A percentile compares a stretch with the other conserved stretches of the same genome.
These are phyloP conservation scores for Mallotus nudiflorus DNA, from an alignment of 345 rosid species.

Conservation along the genomic window DNA sequence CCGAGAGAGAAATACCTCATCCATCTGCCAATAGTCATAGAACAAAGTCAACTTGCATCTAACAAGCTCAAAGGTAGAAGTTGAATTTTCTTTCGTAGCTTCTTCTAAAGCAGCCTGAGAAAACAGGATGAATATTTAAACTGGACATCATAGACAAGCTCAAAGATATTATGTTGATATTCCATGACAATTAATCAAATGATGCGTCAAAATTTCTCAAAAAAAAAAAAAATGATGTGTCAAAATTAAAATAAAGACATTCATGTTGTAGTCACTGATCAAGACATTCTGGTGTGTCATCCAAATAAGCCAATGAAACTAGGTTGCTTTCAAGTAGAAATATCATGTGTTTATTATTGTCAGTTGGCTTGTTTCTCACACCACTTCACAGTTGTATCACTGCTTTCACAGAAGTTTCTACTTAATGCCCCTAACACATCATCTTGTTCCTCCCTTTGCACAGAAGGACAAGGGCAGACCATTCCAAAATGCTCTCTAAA, in stretches of 20 bases:
- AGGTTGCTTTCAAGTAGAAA: slow-evolving; percentile 5
- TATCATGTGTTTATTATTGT: neutral
- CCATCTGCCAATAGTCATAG: slow-evolving; percentile 89
- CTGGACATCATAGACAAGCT: slow-evolving; percentile 6
- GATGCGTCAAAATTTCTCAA: neutral
- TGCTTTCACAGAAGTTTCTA: neutral
- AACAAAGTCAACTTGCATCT: slow-evolving; percentile 74
- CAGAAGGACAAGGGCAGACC: neutral
- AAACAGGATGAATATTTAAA: slow-evolving; percentile 8
- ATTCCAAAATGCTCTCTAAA: neutral
- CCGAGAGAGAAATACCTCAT: slow-evolving; percentile 55
- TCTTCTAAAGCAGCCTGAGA: slow-evolving; percentile 61
- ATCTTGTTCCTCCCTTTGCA: neutral
- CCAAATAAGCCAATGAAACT: neutral
- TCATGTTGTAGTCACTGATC: neutral
- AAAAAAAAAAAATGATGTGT: too few relatives aligned
- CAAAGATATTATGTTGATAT: slow-evolving; percentile 8
- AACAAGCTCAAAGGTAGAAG: slow-evolving; percentile 58
- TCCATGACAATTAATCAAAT: slow-evolving; percentile 1
- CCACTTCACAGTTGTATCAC: neutral
- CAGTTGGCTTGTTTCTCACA: neutral
- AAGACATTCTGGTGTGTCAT: neutral
- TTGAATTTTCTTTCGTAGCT: slow-evolving; percentile 33
- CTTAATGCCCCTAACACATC: neutral
- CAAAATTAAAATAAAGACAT: neutral